phyloP scores from a whole-genome alignment of 2,329 filamentous ascomycete species.

The Madurella fahalii region DNA sequence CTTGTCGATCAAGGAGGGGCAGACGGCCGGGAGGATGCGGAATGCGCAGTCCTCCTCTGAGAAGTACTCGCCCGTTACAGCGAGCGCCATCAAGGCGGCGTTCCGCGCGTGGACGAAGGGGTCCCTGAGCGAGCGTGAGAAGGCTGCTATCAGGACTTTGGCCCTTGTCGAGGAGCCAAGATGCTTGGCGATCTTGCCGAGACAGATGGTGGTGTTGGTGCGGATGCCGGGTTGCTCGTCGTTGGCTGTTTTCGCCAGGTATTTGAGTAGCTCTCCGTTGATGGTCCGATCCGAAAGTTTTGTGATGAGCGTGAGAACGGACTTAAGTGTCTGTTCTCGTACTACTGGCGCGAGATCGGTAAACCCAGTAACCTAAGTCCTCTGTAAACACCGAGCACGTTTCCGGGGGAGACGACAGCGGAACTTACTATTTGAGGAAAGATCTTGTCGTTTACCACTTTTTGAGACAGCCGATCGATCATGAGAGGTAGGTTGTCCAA shows the following conservation, averaged over 20 bases:
- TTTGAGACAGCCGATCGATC: constrained; percentile 86
- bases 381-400: neutral
- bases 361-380: constrained; percentile 76
- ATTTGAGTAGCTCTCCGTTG: constrained; percentile 86
- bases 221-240: constrained; percentile 96
- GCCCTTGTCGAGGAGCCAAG: constrained; percentile 72
- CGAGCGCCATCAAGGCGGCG: constrained; percentile 79
- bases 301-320: constrained; percentile 77
- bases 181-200: constrained; percentile 93
- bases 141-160: constrained; percentile 91
- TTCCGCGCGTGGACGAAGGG: constrained; percentile 94
- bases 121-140: constrained; percentile 82
- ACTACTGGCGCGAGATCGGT: constrained; percentile 88
- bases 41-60: constrained; percentile 83
- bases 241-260: constrained; percentile 92
- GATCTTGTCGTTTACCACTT: constrained; percentile 90
- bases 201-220: constrained; percentile 95
- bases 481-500: constrained; percentile 84
- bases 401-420: neutral
- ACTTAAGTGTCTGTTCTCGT: constrained; percentile 92
- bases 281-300: constrained; percentile 91
- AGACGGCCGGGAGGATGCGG: constrained; percentile 79
- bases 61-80: constrained; percentile 82
- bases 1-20: constrained; percentile 83
- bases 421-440: constrained; percentile 81